Base-by-base conservation (phyloP, 2,329 filamentous ascomycete genomes). In the Colletotrichum somersetense region DNA sequence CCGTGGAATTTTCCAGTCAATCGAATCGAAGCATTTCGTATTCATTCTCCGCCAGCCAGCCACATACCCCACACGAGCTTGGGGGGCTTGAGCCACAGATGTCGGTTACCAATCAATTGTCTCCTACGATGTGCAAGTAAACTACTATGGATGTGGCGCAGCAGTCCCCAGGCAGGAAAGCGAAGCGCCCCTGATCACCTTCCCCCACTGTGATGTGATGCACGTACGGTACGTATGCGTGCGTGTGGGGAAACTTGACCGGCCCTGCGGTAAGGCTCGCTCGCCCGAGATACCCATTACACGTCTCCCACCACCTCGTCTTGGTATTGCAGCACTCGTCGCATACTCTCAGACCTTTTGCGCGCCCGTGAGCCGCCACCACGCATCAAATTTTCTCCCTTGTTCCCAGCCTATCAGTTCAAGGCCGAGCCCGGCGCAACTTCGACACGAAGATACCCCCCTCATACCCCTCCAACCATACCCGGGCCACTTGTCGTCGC, bases 1-100 rank as follows among this genome's bases (percentile, higher is more conserved):
- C 67, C 67, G 55, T 72, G 69, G 67, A 73, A 67, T 55, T 71
- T 67, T 67, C 71, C 67, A 71, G 67, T 67, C 63, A 71, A 71
- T 66, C 40, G 52, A 44, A 61, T 62, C 59, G 55, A 62, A 48
- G 46, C 58, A 68, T 38, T 66, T 33, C 44, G 46, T 14, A 23
- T 38, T 7, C 26, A 23, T 38, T 7, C 35, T 8, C 62, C 14
- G 30, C 30, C 30, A 30, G 30, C 20, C n/a, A 67, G 71, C 71
- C 67, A 67, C 71, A 35, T 44, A n/a, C 65, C 62, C 72, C 72
- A 74, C 72, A 74, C 42, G 11, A 73, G 72, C 72, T 74, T 30
- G 57, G 14, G 7, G 26, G 74, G 74, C 74, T 75, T 72, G 53
- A 75, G 69, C 72, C 72, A 74, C 69, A 18, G 4, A 5, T 16